Evolutionary conservation across 2,329 filamentous ascomycete genomes (phyloP).

Genomic region (Phyllosticta citribraziliensis): DNA sequence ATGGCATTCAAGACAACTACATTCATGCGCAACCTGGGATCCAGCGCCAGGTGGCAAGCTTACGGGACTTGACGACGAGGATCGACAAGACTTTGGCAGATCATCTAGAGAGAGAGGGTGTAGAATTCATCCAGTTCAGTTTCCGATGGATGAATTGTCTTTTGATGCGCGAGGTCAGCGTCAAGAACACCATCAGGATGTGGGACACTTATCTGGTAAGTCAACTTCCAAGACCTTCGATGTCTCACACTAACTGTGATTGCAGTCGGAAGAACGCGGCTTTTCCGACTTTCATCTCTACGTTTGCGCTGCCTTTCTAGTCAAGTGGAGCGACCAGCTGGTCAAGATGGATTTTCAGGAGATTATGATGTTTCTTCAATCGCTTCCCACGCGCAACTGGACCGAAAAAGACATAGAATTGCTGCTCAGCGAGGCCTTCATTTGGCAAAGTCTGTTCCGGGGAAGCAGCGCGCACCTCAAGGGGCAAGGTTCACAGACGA

Average conservation of each 20-base stretch:
- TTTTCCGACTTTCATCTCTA: conserved; percentile 98
- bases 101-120: conserved; percentile 80
- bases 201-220: conserved; percentile 97
- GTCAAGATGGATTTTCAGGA: conserved; percentile 98
- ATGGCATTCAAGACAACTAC: conserved; percentile 98
- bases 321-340: conserved; percentile 95
- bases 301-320: conserved; percentile 92
- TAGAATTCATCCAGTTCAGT: conserved; percentile 98
- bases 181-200: conserved; percentile 95
- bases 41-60: conserved; percentile 78
- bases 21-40: conserved; percentile 97
- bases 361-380: conserved; percentile 98
- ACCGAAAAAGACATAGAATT: conserved; percentile 98
- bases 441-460: conserved; percentile 96
- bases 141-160: conserved; percentile 99
- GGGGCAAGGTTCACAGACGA: conserved; percentile 22
- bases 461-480: conserved; percentile 81
- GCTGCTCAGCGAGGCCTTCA: conserved; percentile 89
- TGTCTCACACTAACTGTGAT: background rate
- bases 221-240: conserved; percentile 8
- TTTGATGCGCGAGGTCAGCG: conserved; percentile 93
- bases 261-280: conserved; percentile 89
- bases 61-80: conserved; percentile 80
- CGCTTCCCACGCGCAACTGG: conserved; percentile 85
- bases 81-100: conserved; percentile 79